Base-by-base conservation (phyloP, 2,329 filamentous ascomycete species). In the Penicillium sclerotigenum region DNA sequence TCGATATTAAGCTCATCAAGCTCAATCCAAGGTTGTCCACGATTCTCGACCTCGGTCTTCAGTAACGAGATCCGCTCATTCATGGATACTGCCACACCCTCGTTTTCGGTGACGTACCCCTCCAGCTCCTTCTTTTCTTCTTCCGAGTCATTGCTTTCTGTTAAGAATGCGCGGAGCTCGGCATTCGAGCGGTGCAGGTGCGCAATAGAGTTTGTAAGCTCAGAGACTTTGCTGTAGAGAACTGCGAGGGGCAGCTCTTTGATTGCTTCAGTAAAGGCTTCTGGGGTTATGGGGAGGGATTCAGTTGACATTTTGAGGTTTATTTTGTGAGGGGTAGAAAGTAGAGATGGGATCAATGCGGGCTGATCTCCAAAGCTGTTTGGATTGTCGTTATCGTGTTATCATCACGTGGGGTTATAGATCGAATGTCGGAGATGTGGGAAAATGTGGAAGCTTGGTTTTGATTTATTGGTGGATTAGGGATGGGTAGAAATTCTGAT, bases 211-310 rank as follows among this genome's bases (percentile, higher is more conserved):
- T 87, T 87, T 41, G 75, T 75, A 10, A 87, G 76, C 65, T 87
- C 85, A 55, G 80, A 77, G 54, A 80, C 81, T 76, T 87, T 87
- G 67, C 78, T 75, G 73, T 86, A 83, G 28, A 87, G 74, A 20
- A 81, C 77, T 57, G 81, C 79, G 61, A 86, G 72, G 10, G 83
- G 80, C 8, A 87, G 80, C 55, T 80, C 78, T 65, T 78, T 73
- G 61, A 87, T 79, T 20, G 84, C 85, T 59, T 77, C 71, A 51
- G 79, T 77, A 67, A 85, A 85, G 56, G 75, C 77, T 31, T 70
- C 65, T n/a, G 77, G 69, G 22, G 76, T 71, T 58, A 84, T 84
- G 29, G 81, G 80, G 16, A 65, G 64, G 11, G 79, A 63, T 65
- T 76, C 71, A 38, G 75, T 65, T 37, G 82, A 81, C 82, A 84